These are phyloP conservation scores for Podochytrium sp. DNA, from an alignment of 192 early-diverging fungal genomes.

Conservation along the genomic window DNA sequence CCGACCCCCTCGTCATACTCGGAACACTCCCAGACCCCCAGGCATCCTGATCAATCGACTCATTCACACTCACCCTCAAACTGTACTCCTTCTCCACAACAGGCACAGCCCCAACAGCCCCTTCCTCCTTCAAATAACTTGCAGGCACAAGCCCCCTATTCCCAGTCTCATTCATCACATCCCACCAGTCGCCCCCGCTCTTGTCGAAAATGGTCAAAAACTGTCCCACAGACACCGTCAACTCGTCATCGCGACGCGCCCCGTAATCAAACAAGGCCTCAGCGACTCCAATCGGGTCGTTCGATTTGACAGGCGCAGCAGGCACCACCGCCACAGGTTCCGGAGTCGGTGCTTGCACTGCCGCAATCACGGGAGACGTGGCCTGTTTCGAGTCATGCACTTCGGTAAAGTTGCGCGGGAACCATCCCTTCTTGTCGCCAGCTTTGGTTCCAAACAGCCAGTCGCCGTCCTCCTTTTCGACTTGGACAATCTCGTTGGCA, in stretches of 20 bases:
- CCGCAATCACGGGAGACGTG: conserved; percentile 26
- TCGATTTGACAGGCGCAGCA: conserved; percentile 16
- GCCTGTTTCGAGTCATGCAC: conserved; percentile 42
- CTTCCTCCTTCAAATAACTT: conserved; percentile 40
- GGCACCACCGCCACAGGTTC: neutral
- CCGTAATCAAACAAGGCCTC: conserved; percentile 49
- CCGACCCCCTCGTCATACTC: conserved; percentile 10
- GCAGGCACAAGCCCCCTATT: conserved; percentile 53
- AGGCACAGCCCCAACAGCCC: neutral
- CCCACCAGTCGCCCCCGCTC: conserved; percentile 51
- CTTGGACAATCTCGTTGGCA: conserved; percentile 55
- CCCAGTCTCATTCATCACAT: conserved; percentile 37
- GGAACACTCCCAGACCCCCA: neutral
- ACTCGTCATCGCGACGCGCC: conserved; percentile 46
- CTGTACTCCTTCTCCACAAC: conserved; percentile 19
- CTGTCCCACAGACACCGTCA: conserved; percentile 41
- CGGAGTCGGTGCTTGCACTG: neutral
- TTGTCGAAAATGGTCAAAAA: conserved; percentile 47
- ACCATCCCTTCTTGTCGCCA: conserved; percentile 54
- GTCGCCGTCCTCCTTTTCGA: conserved; percentile 67
- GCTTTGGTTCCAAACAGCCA: conserved; percentile 65
- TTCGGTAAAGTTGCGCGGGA: conserved; percentile 65
- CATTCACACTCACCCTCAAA: conserved; percentile 7
- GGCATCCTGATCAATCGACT: conserved; percentile 2
- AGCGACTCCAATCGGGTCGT: conserved; percentile 25